Percentiles rank a stretch among this genome's conserved stretches.
Evolutionary conservation across 2,329 filamentous ascomycete genomes (phyloP).

Genomic region (Sporothrix brasiliensis): DNA sequence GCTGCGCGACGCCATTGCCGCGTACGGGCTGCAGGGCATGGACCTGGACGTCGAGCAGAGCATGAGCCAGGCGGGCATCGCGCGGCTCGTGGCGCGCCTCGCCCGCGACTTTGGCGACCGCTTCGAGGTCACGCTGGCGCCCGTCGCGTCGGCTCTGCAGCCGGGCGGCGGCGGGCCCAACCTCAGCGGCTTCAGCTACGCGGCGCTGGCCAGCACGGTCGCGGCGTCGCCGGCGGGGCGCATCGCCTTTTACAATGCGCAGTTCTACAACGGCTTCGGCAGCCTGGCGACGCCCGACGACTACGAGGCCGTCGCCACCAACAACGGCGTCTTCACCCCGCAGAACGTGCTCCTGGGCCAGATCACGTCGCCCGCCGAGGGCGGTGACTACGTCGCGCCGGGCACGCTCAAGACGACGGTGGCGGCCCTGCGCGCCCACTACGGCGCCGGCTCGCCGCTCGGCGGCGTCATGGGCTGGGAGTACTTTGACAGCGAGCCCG

Average conservation of each 20-base stretch:
- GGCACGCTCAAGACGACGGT: slow-evolving; percentile 53
- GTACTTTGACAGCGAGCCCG: slow-evolving; percentile 81
- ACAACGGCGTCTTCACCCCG: slow-evolving; percentile 58
- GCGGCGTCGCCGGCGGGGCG: slow-evolving; percentile 62
- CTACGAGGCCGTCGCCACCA: slow-evolving; percentile 54
- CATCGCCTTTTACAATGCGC: slow-evolving; percentile 83
- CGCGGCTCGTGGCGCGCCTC: slow-evolving; percentile 64
- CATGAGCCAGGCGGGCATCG: slow-evolving; percentile 66
- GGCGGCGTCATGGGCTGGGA: slow-evolving; percentile 96
- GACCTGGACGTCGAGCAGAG: slow-evolving; percentile 76
- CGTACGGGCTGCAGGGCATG: slow-evolving; percentile 63
- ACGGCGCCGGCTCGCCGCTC: slow-evolving; percentile 59
- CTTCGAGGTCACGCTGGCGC: slow-evolving; percentile 77
- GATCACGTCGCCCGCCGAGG: slow-evolving; percentile 77
- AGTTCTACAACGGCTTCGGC: slow-evolving; percentile 93
- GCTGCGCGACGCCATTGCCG: slow-evolving; percentile 62
- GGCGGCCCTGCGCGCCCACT: slow-evolving; percentile 49
- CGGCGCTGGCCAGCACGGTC: slow-evolving; percentile 66
- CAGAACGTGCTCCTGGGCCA: slow-evolving; percentile 77
- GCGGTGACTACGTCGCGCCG: slow-evolving; percentile 56
- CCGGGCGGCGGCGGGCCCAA: slow-evolving; percentile 55
- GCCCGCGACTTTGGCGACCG: slow-evolving; percentile 63
- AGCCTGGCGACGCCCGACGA: slow-evolving; percentile 51
- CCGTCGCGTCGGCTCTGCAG: slow-evolving; percentile 73
- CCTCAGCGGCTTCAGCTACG: slow-evolving; percentile 81